Conservation (phyloP, 1,139 yeast genomes). For the Taphrina communis region DNA sequence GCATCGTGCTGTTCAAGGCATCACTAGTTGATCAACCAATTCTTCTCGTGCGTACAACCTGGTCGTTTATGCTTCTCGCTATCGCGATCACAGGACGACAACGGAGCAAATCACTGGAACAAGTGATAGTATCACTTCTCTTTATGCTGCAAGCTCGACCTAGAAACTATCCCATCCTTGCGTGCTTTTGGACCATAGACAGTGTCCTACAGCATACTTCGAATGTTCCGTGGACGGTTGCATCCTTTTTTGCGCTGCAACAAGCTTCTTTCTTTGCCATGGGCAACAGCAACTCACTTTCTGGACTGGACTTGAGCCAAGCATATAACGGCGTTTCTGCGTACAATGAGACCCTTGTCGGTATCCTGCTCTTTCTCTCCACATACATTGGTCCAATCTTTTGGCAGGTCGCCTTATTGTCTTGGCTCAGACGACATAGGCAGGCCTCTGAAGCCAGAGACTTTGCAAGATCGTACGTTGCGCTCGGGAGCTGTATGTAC, state of each 20-base stretch:
- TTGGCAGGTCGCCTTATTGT: slow-evolving; percentile 60
- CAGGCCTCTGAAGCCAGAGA: background rate
- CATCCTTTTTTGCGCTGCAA: slow-evolving; percentile 58
- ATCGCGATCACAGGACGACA: background rate
- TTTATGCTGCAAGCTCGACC: slow-evolving; percentile 73
- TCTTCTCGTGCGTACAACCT: slow-evolving; percentile 3
- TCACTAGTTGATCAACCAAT: background rate
- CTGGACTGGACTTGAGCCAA: slow-evolving; percentile 86
- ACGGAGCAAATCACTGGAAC: background rate
- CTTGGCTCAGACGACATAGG: slow-evolving; percentile 44
- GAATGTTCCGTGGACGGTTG: slow-evolving; percentile 46
- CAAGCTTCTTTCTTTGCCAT: slow-evolving; percentile 80
- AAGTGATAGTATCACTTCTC: slow-evolving; percentile 57
- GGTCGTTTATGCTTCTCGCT: background rate
- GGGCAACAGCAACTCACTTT: slow-evolving; percentile 91
- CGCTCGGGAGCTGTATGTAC: slow-evolving; percentile 67
- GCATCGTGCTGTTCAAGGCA: background rate
- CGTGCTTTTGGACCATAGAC: slow-evolving; percentile 58
- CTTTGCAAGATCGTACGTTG: slow-evolving; percentile 51
- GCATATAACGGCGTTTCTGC: slow-evolving; percentile 84
- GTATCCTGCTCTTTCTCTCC: slow-evolving; percentile 75
- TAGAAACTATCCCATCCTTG: slow-evolving; percentile 72
- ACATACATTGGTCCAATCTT: slow-evolving; percentile 86
- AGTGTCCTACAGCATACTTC: slow-evolving; percentile 43
- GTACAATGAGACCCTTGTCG: slow-evolving; percentile 76